Evolutionary conservation across 257 asterid species (phyloP), one percentile per base, ranked within the genome.

Genomic region (Solanum rostratum): DNA sequence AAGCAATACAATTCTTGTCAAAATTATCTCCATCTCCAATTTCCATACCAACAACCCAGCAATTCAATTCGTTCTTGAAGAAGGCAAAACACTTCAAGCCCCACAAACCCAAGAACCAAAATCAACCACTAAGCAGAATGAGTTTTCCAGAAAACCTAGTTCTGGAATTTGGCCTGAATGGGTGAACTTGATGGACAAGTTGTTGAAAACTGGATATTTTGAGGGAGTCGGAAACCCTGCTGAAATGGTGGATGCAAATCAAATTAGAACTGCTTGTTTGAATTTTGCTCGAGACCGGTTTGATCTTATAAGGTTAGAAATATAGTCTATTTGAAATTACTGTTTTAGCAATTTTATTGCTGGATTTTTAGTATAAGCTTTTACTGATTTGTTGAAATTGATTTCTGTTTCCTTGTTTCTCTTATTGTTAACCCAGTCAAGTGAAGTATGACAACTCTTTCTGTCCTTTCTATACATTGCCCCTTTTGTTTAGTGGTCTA

Each of bases 241-340:
- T 85, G 88, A 69, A 85, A 89, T 29, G 53, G 52, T 91, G 87
- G 92, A 89, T 84, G 87, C 93, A 62, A 97, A 95, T 79, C 90
- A 82, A 87, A 92, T 94, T 63, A 87, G 97, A 81, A 95, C 93
- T 80, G 98, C 97, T 88, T 95, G 92, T 85, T 88, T 97, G 92
- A 94, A 95, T 88, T 97, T 93, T 15, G 95, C 97, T 22, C 95
- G 98, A 79, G 91, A 92, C 81, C 89, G 89, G 1, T 88, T 68
- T 89, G 93, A 93, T 80, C 92, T 97, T 30, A 91, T 95, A 87
- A 91, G 98, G 99, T 96, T 85, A 18, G 27, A 46, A 45, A 22
- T 73, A 45, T 45, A 41, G 33, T 70, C 79, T 70, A 30, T 70
- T 70, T 69, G 16, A 69, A 37, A 69, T 37, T 12, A 68, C 4